These are phyloP conservation scores for Vachellia collinsii DNA, from an alignment of 306 rosid species.

Conservation along the genomic window DNA sequence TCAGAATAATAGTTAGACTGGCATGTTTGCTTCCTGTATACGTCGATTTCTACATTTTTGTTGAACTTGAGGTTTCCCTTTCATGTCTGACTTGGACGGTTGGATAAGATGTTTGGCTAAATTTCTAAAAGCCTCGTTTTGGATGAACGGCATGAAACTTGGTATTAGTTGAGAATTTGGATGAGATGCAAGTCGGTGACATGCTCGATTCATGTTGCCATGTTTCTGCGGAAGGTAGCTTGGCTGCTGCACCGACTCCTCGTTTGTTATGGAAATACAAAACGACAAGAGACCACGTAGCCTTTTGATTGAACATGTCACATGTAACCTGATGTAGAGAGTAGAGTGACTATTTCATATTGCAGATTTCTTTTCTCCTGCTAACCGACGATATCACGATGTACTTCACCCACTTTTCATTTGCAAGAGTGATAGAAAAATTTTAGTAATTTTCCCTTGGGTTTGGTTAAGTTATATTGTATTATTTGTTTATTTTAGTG, in stretches of 20 bases:
- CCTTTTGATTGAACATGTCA: constrained; percentile 27
- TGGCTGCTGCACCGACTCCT: constrained; percentile 38
- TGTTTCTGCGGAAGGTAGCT: constrained; percentile 30
- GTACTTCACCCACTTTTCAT: constrained; percentile 9
- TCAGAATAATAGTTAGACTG: constrained; percentile 54
- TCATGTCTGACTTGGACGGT: constrained; percentile 29
- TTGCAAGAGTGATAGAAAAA: background rate
- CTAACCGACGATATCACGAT: background rate
- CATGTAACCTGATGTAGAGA: constrained; percentile 19
- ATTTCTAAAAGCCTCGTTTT: constrained; percentile 24
- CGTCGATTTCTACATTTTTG: constrained; percentile 38
- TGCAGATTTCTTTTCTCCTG: background rate
- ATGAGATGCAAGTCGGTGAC: constrained; percentile 22
- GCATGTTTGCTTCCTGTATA: constrained; percentile 40
- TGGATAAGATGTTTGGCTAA: constrained; percentile 33
- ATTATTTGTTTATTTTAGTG: background rate
- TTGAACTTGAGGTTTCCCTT: constrained; percentile 37
- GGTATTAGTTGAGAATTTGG: constrained; percentile 2
- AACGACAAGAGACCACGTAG: background rate
- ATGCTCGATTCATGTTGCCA: background rate
- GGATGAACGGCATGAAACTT: constrained; percentile 31
- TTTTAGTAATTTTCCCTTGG: background rate
- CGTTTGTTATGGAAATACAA: constrained; percentile 20
- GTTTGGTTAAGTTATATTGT: background rate
- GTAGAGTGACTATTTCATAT: constrained; percentile 21